phyloP scores from a whole-genome alignment of 352 stramenopile species.

The Globisporangium acanthophoron region DNA sequence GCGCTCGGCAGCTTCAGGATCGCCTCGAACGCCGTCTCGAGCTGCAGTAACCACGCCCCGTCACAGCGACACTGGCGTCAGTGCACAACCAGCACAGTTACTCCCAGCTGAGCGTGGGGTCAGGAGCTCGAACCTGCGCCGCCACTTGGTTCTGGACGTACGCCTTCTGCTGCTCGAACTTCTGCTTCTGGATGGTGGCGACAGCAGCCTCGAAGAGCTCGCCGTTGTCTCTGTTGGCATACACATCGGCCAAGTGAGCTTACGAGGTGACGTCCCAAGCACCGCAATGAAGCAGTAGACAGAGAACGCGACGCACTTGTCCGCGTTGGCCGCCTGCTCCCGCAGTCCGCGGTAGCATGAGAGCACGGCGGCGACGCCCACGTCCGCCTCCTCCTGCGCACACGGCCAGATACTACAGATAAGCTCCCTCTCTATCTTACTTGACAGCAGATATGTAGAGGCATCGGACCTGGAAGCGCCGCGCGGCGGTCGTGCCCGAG shows the following conservation, averaged over 20 bases:
- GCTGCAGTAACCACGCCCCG: conserved; percentile 10
- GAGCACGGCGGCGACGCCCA: conserved; percentile 72
- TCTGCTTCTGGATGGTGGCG: conserved; percentile 58
- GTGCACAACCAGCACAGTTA: neutral
- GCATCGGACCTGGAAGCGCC: conserved; percentile 52
- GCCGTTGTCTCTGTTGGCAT: conserved; percentile 39
- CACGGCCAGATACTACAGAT: neutral
- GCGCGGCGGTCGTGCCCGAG: conserved; percentile 66
- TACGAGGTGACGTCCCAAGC: neutral
- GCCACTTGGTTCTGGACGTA: conserved; percentile 61
- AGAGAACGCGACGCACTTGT: conserved; percentile 24
- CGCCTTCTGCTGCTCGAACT: conserved; percentile 77
- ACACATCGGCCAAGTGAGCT: neutral
- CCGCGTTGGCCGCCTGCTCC: conserved; percentile 32
- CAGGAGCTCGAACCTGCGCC: conserved; percentile 32
- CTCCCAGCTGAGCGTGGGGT: no score
- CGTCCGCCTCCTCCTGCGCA: conserved; percentile 71
- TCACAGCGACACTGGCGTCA: neutral
- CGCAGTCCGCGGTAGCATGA: conserved; percentile 72
- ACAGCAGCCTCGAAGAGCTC: conserved; percentile 78
- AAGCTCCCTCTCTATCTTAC: neutral
- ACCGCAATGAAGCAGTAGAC: no score
- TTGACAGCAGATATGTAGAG: neutral
- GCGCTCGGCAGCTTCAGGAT: conserved; percentile 45
- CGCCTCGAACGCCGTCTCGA: conserved; percentile 50